phyloP scores from a whole-genome alignment of 2,329 filamentous ascomycete genomes.

The Aspergillus niger region DNA sequence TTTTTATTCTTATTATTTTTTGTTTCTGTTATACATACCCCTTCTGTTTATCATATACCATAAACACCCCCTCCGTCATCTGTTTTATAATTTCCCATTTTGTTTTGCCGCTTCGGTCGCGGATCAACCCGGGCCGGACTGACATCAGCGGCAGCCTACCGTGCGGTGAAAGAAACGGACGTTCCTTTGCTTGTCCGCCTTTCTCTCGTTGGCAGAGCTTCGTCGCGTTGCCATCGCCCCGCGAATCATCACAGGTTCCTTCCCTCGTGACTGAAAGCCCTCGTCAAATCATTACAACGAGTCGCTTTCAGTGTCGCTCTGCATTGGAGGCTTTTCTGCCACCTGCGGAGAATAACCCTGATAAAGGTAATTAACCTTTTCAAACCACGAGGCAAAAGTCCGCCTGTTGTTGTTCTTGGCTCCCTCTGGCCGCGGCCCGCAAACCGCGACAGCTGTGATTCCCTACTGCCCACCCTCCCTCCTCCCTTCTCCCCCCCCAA shows the following conservation, averaged over 20 bases:
- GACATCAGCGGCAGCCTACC: constrained; percentile 31
- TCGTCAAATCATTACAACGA: constrained; percentile 21
- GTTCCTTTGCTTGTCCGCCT: constrained; percentile 17
- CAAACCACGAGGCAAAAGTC: constrained; percentile 10
- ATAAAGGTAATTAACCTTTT: constrained; percentile 17
- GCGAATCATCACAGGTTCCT: constrained; percentile 21
- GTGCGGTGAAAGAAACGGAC: constrained; percentile 18
- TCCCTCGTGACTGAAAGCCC: constrained; percentile 19
- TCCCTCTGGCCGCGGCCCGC: constrained; percentile 19
- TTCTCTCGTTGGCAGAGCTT: constrained; percentile 26
- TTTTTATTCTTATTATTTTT: background rate
- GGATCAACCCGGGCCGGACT: constrained; percentile 28
- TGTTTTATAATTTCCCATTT: background rate
- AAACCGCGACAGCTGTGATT: constrained; percentile 20
- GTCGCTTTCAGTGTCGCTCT: constrained; percentile 8
- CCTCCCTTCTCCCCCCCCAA: no score
- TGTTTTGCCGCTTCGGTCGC: constrained; percentile 11
- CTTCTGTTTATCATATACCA: no score
- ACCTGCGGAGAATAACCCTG: constrained; percentile 8
- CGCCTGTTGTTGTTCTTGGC: constrained; percentile 18
- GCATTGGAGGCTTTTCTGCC: constrained; percentile 10
- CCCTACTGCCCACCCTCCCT: constrained; percentile 2
- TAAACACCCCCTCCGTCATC: background rate
- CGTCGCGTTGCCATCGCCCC: constrained; percentile 17
- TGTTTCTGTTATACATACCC: no score